phyloP scores from a whole-genome alignment of 768 basidiomycete species.

The Guyanaporus albipodus region DNA sequence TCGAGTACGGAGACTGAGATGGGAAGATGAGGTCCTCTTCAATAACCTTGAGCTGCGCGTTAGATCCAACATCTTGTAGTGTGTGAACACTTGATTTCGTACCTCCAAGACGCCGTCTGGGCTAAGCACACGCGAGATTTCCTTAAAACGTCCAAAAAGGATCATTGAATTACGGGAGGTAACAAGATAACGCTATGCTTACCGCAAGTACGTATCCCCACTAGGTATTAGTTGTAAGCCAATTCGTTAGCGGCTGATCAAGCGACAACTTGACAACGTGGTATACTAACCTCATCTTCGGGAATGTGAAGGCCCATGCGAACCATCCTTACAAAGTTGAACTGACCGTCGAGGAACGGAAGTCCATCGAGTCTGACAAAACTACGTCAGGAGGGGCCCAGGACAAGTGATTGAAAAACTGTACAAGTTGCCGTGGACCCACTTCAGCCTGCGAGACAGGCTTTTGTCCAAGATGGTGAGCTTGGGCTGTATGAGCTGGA shows the following conservation, averaged over 20 bases:
- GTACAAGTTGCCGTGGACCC: constrained; percentile 71
- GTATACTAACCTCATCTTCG: constrained; percentile 57
- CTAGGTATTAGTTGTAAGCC: constrained; percentile 28
- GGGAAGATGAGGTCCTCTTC: constrained; percentile 77
- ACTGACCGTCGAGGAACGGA: constrained; percentile 53
- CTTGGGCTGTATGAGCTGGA: constrained; percentile 51
- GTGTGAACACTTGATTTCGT: constrained; percentile 11
- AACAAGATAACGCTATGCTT: constrained; percentile 15
- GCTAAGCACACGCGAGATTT: constrained; percentile 62
- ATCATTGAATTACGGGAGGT: constrained; percentile 13
- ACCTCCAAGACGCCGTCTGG: constrained; percentile 65
- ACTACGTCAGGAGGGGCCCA: constrained; percentile 5
- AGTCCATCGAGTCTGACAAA: constrained; percentile 55
- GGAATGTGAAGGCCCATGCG: constrained; percentile 66
- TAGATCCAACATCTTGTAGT: neutral
- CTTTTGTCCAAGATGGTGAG: constrained; percentile 34
- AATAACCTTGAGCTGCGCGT: constrained; percentile 46
- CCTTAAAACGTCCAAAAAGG: constrained; percentile 37
- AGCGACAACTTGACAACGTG: neutral
- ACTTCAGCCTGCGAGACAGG: constrained; percentile 50
- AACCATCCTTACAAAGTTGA: constrained; percentile 64
- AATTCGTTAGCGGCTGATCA: constrained; percentile 13
- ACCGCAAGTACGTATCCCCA: constrained; percentile 69
- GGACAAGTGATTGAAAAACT: constrained; percentile 4
- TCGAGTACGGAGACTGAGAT: constrained; percentile 24